Percentiles rank a stretch among this genome's conserved stretches.
Evolutionary conservation across 1,284 basidiomycete species (phyloP).

Genomic region (Pseudozyma flocculosa): DNA sequence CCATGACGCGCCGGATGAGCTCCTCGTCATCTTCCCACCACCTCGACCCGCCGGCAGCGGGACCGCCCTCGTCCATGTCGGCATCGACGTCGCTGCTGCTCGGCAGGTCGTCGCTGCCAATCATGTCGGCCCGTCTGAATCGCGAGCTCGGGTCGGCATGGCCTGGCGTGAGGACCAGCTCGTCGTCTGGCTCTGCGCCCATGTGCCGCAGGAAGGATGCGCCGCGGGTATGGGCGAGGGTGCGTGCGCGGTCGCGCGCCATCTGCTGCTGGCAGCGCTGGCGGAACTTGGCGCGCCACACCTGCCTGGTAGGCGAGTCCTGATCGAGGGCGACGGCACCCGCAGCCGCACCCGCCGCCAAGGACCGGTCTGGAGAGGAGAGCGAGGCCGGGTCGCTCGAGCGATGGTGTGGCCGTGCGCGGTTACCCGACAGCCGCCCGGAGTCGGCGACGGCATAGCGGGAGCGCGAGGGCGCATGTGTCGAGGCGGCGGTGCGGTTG

Average conservation of each 20-base stretch:
- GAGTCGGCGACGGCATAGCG: too few species aligned
- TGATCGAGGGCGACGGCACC: too few species aligned
- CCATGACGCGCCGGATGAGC: constrained; percentile 18
- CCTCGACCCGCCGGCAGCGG: neutral
- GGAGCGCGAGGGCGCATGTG: too few species aligned
- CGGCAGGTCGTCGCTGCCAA: constrained; percentile 1
- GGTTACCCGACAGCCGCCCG: too few species aligned
- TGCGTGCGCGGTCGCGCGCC: neutral
- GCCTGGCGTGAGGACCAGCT: neutral
- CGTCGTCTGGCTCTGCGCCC: neutral
- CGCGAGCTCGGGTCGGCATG: neutral
- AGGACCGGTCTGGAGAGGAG: too few species aligned
- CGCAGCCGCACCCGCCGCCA: too few species aligned
- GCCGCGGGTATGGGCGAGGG: neutral
- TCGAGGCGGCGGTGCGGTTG: too few species aligned
- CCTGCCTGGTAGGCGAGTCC: neutral
- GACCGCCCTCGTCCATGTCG: constrained; percentile 10
- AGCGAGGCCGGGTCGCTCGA: too few species aligned
- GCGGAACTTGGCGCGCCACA: constrained; percentile 1
- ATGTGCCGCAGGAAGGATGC: neutral
- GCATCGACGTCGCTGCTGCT: constrained; percentile 6
- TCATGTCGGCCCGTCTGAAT: neutral
- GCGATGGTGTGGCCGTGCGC: too few species aligned
- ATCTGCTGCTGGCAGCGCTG: neutral
- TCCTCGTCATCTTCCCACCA: constrained; percentile 27